phyloP scores from a whole-genome alignment of 768 basidiomycete species.

The Fistulinella prunicolor region DNA sequence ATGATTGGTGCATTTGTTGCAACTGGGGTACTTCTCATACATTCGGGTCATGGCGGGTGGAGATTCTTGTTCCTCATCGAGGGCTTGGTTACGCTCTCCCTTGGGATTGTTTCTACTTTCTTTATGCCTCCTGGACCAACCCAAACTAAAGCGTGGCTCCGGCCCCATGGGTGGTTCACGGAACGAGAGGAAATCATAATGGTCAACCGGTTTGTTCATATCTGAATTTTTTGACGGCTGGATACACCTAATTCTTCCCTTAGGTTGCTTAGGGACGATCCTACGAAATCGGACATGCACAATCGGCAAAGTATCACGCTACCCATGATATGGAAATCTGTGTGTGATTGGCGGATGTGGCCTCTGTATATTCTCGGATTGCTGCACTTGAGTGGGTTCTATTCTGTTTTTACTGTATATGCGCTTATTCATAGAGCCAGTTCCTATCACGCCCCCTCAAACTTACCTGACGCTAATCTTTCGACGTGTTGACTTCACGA shows the following conservation, averaged over 20 bases:
- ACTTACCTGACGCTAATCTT: constrained; percentile 64
- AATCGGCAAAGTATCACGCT: constrained; percentile 56
- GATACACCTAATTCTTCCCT: not conserved
- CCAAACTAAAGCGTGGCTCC: constrained; percentile 52
- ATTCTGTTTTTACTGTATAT: not conserved
- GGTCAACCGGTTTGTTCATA: constrained; percentile 39
- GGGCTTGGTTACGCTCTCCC: constrained; percentile 44
- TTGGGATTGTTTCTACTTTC: constrained; percentile 54
- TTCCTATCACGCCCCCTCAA: constrained; percentile 58
- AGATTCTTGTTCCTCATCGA: constrained; percentile 36
- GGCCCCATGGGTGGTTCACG: constrained; percentile 60
- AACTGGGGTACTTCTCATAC: constrained; percentile 53
- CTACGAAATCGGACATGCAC: constrained; percentile 59
- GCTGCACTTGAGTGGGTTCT: constrained; percentile 44
- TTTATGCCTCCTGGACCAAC: constrained; percentile 58
- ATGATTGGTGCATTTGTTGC: constrained; percentile 63
- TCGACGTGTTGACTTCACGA: constrained; percentile 59
- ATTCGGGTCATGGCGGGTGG: not conserved
- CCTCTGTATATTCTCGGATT: constrained; percentile 51
- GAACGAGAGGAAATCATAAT: constrained; percentile 57
- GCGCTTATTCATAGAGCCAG: constrained; percentile 23
- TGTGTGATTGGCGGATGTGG: constrained; percentile 63
- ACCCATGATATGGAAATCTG: constrained; percentile 47
- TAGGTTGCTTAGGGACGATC: constrained; percentile 56
- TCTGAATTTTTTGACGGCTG: not conserved